Evolutionary conservation across 257 asterid species (phyloP).

Genomic region (Parsonsia alboflavescens): DNA sequence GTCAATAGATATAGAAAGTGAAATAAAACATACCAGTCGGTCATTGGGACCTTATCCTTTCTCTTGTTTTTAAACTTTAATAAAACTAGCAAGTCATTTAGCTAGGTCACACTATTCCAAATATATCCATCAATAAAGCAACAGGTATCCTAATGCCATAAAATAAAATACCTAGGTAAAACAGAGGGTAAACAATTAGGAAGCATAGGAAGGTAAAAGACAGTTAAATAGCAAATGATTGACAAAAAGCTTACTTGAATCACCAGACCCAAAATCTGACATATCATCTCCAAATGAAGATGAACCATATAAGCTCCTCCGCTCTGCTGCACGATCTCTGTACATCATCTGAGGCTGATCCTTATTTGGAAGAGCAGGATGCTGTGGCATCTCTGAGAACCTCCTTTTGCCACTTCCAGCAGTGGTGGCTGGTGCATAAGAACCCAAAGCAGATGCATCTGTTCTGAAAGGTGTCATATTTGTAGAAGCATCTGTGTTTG

Average conservation of each 20-base stretch:
- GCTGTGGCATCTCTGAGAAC: conserved; percentile 85
- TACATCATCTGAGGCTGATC: conserved; percentile 66
- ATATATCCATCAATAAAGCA: background rate
- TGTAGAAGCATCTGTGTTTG: conserved; percentile 39
- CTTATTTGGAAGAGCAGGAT: conserved; percentile 38
- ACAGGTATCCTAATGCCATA: background rate
- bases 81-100: conserved; percentile 34
- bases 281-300: conserved; percentile 60
- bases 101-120: conserved; percentile 33
- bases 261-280: conserved; percentile 57
- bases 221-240: conserved; percentile 13
- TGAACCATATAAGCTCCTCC: conserved; percentile 93
- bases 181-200: background rate
- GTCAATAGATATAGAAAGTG: conserved; percentile 53
- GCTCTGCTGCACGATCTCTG: conserved; percentile 97
- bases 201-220: background rate
- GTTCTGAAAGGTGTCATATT: conserved; percentile 62
- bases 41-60: conserved; percentile 54
- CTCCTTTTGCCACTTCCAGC: conserved; percentile 78
- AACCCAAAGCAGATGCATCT: conserved; percentile 77
- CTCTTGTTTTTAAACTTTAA: conserved; percentile 24
- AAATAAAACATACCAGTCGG: conserved; percentile 46
- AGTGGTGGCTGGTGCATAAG: conserved; percentile 54
- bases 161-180: conserved; percentile 2
- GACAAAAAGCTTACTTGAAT: conserved; percentile 68